These are phyloP conservation scores for Knoxdaviesia capensis DNA, from an alignment of 2,329 filamentous ascomycete species.

Conservation along the genomic window DNA sequence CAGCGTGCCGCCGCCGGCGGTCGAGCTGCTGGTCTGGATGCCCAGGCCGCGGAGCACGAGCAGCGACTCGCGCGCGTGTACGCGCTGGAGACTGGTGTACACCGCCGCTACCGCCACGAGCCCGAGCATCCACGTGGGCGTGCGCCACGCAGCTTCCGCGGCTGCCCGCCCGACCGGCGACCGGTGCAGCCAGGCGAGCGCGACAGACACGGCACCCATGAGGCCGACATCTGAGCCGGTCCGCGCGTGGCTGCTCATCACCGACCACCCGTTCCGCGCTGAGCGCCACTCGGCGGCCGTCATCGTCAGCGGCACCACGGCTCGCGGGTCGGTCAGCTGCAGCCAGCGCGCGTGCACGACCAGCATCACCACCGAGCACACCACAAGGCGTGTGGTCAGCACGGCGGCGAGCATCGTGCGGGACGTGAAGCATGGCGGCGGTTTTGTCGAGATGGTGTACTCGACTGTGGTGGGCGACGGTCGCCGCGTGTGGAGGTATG, in stretches of 20 bases:
- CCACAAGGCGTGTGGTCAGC: slow-evolving; percentile 19
- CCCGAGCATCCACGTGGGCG: slow-evolving; percentile 19
- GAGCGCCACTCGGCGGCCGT: no score
- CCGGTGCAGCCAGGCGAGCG: slow-evolving; percentile 11
- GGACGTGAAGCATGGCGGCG: slow-evolving; percentile 26
- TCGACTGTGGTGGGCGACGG: slow-evolving; percentile 79
- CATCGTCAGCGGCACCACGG: no score
- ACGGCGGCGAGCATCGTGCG: slow-evolving; percentile 23
- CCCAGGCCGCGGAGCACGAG: slow-evolving; percentile 77
- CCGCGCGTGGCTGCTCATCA: no score
- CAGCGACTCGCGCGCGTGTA: slow-evolving; percentile 56
- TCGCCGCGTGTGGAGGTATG: slow-evolving; percentile 40
- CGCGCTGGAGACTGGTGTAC: slow-evolving; percentile 23
- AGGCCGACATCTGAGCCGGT: no score
- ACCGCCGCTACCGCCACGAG: slow-evolving; percentile 13
- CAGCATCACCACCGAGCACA: slow-evolving; percentile 22
- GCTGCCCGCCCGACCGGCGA: slow-evolving; percentile 19
- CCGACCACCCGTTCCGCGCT: no score
- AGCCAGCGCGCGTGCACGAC: slow-evolving; percentile 28
- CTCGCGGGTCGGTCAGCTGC: no score
- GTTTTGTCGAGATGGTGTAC: slow-evolving; percentile 75
- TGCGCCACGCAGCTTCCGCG: slow-evolving; percentile 11
- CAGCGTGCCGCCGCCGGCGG: slow-evolving; percentile 30
- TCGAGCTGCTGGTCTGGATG: slow-evolving; percentile 61
- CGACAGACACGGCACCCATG: no score